A percentile compares a stretch with the other conserved stretches of the same genome.
Conservation (phyloP, 2,329 filamentous ascomycete genomes). For the Akanthomyces muscarius region DNA sequence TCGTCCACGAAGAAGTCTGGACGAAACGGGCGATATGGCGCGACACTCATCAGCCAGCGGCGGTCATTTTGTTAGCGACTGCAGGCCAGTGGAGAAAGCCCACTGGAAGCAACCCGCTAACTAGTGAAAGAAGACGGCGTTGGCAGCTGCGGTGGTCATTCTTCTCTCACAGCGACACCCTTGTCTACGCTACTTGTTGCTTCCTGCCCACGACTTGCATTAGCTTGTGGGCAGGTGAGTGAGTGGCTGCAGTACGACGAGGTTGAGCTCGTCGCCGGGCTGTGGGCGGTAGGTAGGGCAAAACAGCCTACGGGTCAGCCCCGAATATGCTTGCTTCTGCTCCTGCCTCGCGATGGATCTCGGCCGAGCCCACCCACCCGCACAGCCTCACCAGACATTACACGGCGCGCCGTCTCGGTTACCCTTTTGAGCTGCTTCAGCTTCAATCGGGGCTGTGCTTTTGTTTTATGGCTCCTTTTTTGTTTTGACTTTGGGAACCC, state of each 20-base stretch:
- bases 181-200: neutral
- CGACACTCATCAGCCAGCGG: neutral
- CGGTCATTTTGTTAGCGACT: neutral
- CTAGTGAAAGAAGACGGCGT: neutral
- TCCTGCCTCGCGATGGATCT: neutral
- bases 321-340: neutral
- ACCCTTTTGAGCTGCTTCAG: neutral
- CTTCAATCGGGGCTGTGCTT: slow-evolving; percentile 7
- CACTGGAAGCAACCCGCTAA: neutral
- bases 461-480: neutral
- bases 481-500: neutral
- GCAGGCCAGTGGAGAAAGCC: neutral
- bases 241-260: neutral
- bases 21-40: neutral
- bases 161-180: neutral
- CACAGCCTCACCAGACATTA: slow-evolving; percentile 8
- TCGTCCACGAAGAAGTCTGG: neutral
- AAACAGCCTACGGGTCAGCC: slow-evolving; percentile 14
- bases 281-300: neutral
- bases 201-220: neutral
- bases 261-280: neutral
- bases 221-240: neutral
- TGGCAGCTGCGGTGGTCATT: neutral
- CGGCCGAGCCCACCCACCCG: slow-evolving; percentile 13
- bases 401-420: neutral